Conservation (phyloP, 129 eudicot genomes). For the Heracleum sosnowskyi region DNA sequence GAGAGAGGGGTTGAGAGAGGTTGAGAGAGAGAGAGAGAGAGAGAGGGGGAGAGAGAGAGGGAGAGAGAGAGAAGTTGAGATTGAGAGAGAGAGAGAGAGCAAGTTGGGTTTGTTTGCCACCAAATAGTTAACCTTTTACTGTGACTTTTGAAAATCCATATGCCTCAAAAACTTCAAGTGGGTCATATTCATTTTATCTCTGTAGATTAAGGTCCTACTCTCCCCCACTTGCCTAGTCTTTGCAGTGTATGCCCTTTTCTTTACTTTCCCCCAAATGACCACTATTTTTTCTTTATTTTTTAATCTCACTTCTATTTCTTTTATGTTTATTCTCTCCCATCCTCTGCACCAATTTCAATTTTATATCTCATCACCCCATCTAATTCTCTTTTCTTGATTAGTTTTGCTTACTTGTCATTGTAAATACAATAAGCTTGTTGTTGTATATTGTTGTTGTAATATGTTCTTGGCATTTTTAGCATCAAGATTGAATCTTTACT, state of each 20-base stretch:
- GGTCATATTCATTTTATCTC: conserved; percentile 11
- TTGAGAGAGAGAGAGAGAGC: not conserved
- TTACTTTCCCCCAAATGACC: not conserved
- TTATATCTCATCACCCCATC: not conserved
- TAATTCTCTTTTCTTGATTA: not conserved
- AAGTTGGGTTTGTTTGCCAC: conserved; percentile 8
- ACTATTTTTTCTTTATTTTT: conserved; percentile 1
- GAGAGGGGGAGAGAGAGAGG: no score
- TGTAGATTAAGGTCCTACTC: conserved; percentile 3
- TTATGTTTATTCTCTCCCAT: conserved; percentile 11
- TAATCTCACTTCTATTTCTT: not conserved
- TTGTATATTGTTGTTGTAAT: not conserved
- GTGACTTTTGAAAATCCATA: conserved; percentile 11
- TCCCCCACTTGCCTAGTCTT: conserved; percentile 15
- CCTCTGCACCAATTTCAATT: conserved; percentile 6
- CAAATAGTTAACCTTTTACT: not conserved
- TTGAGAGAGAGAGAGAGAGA: not conserved
- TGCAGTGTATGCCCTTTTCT: conserved; percentile 6
- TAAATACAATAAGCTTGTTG: not conserved
- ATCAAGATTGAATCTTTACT: conserved; percentile 3
- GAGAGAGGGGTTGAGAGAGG: not conserved
- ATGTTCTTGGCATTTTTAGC: not conserved
- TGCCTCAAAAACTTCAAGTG: conserved; percentile 12
- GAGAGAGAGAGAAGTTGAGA: not conserved
- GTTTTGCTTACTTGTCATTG: conserved; percentile 1